Evolutionary conservation across 1,284 basidiomycete genomes (phyloP).

Genomic region (Puccinia polysora): DNA sequence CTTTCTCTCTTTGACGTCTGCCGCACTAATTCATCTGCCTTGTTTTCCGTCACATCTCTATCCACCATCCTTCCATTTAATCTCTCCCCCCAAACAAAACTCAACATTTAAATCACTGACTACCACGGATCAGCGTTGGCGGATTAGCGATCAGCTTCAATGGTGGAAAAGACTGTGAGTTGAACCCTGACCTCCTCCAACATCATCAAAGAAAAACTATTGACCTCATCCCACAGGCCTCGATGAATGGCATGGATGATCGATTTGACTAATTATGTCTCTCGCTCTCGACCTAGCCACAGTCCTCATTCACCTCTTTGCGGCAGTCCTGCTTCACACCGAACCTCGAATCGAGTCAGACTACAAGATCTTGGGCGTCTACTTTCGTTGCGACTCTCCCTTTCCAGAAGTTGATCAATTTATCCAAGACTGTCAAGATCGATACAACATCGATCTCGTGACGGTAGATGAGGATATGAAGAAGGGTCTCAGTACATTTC

Average conservation of each 20-base stretch:
- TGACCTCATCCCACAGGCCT: too few species aligned
- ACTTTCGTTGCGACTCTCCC: constrained; percentile 83
- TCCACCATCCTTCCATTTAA: neutral
- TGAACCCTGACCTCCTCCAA: neutral
- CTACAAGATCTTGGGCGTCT: constrained; percentile 69
- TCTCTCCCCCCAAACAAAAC: too few species aligned
- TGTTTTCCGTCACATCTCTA: too few species aligned
- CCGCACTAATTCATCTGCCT: too few species aligned
- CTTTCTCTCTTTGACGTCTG: too few species aligned
- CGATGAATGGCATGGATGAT: too few species aligned
- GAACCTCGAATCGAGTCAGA: constrained; percentile 45
- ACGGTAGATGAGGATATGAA: constrained; percentile 77
- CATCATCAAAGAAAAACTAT: too few species aligned
- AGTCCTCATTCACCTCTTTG: constrained; percentile 83
- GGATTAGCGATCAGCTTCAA: constrained; percentile 83
- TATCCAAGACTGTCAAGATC: constrained; percentile 62
- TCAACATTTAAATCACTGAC: too few species aligned
- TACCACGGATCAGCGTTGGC: constrained; percentile 22
- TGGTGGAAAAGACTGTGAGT: constrained; percentile 92
- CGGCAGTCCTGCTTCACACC: constrained; percentile 57
- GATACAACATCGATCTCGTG: constrained; percentile 77
- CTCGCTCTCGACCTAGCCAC: constrained; percentile 62
- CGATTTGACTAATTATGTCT: neutral
- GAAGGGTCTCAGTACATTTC: constrained; percentile 70
- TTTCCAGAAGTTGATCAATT: constrained; percentile 80